Evolutionary conservation across 805 yeast species (phyloP), one percentile per base, ranked within the genome.

Genomic region (Alloascoidea africana): DNA sequence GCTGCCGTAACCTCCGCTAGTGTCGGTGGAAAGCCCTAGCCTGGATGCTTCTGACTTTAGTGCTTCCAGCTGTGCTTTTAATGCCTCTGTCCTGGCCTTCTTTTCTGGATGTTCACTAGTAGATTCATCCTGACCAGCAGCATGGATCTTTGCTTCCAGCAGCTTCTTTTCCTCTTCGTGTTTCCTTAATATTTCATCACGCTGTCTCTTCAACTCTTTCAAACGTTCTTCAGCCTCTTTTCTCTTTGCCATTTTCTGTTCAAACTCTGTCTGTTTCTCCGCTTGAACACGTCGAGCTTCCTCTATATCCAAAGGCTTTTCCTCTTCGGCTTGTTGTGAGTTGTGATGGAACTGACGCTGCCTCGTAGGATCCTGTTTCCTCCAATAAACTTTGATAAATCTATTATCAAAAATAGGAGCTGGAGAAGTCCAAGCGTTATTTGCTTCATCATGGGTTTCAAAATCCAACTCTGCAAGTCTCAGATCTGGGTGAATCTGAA

Each of bases 341-440:
- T 35, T 14, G 38, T 19, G n/a, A 13, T 13, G 6, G 13, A 4
- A 4, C 17, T 15, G 17, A 11, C 16, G 18, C 14, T 13, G 19
- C 30, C 5, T n/a, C 17, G 16, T 16, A 14, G 13, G 30, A 23
- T 23, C 30, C n/a, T 23, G 30, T 17, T 42, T 44, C 16, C 58
- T 56, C 63, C 65, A 68, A 47, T 49, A 65, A 32, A 67, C 59
- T 47, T 67, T 67, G 42, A 68, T 59, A 42, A 66, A 66, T 37
- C 73, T 59, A 53, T 68, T 68, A 38, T 58, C 61, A 43, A 67
- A 67, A 13, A 68, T 58, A 4, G 71, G 65, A 3, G 49, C 55
- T 1, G 71, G 67, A 18, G 58, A 54, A 4, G 46, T 36, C 61
- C 66, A 67, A 1, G 73, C 73, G 4, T 45, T 52, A 5, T 46